A percentile compares a stretch with the other conserved stretches of the same genome.
phyloP scores from a whole-genome alignment of 2,329 filamentous ascomycete species.

The Myriosclerotinia curreyana region DNA sequence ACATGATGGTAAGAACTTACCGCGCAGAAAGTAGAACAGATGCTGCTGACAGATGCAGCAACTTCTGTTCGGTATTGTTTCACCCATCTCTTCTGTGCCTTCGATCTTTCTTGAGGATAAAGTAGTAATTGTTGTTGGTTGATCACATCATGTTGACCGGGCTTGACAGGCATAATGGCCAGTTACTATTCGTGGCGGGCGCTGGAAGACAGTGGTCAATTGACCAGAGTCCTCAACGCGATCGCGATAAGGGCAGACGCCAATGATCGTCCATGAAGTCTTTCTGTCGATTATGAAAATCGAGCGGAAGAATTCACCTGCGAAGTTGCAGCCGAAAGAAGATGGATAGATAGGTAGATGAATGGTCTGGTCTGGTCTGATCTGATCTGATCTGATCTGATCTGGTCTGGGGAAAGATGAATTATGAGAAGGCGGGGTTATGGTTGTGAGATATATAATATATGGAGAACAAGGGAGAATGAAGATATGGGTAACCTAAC shows the following conservation, averaged over 20 bases:
- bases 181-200: constrained; percentile 40
- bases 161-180: constrained; percentile 44
- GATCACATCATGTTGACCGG: constrained; percentile 31
- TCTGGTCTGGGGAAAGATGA: constrained; percentile 14
- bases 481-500: constrained; percentile 14
- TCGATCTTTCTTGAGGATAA: constrained; percentile 24
- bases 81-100: constrained; percentile 51
- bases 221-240: constrained; percentile 59
- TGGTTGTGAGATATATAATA: constrained; percentile 24
- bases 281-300: constrained; percentile 31
- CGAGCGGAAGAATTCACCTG: constrained; percentile 30
- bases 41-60: constrained; percentile 71
- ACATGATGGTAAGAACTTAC: constrained; percentile 40
- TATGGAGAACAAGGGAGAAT: constrained; percentile 11
- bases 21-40: constrained; percentile 74
- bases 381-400: background rate
- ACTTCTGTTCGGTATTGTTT: constrained; percentile 80
- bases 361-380: no score
- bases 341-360: constrained; percentile 22
- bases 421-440: constrained; percentile 28
- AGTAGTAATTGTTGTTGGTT: constrained; percentile 24
- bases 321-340: constrained; percentile 34
- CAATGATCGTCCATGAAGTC: constrained; percentile 54
- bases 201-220: constrained; percentile 47
- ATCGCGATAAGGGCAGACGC: constrained; percentile 55